Base-by-base conservation (phyloP, 495 filamentous ascomycete species). In the Talaromyces ruber region DNA sequence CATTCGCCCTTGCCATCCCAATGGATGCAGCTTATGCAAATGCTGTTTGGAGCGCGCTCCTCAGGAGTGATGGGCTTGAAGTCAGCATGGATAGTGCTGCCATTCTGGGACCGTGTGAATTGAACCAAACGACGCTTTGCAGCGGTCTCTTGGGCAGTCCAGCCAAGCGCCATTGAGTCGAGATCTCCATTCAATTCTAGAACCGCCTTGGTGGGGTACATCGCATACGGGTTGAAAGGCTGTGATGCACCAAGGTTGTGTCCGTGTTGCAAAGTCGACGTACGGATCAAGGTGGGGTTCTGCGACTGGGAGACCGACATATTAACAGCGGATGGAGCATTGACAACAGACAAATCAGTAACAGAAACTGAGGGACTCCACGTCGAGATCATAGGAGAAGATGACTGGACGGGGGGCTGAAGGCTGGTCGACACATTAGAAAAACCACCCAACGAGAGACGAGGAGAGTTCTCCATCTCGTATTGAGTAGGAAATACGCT, bases 1-100 rank as follows among this genome's bases (percentile, higher is more conserved):
- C 88, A 96, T 65, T 94, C 90, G 5, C 86, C 73, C 68, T 91
- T 94, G 67, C 93, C 92, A 61, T 87, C 88, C 95, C 95, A 98
- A 78, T 83, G 87, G 64, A 96, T 95, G 74, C 91, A 96, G 76
- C 89, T 93, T 69, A 96, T 88, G 74, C 88, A 92, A 50, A 90
- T 88, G 72, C 87, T 90, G 68, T 89, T 87, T 0, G 86, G 84
- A 0, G 71, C 64, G 30, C 87, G 81, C 56, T 93, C 87, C 68
- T 88, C 86, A 12, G 80, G 83, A 4, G 85, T 74, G 14, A 93
- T 85, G 0, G 89, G 77, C 63, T 83, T 83, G 75, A 96, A 96
- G 16, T 81, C 84, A 9, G 86, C 83, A 18, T 84, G 84, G 30
- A 94, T 83, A 9, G 87, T 89, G 65, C 82, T 88, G 3, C 88